phyloP scores from a whole-genome alignment of 2,329 filamentous ascomycete species.

The Sporothrix pseudoabietina region DNA sequence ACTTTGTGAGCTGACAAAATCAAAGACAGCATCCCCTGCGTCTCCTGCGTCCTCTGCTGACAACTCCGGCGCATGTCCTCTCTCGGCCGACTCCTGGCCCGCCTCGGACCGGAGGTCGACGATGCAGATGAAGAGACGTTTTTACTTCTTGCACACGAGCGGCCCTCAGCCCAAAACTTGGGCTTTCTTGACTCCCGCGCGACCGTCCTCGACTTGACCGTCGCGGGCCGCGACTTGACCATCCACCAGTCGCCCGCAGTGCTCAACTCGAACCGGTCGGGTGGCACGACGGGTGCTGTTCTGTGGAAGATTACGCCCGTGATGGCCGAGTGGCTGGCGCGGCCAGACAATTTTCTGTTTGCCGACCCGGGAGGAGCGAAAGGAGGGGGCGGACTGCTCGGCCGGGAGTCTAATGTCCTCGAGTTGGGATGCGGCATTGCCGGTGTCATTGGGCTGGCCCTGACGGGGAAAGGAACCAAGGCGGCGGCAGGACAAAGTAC shows the following conservation, averaged over 20 bases:
- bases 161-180: slow-evolving; percentile 70
- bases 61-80: slow-evolving; percentile 13
- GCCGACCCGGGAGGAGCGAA: slow-evolving; percentile 31
- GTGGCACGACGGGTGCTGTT: slow-evolving; percentile 63
- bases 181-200: slow-evolving; percentile 81
- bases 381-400: slow-evolving; percentile 44
- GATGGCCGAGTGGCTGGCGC: slow-evolving; percentile 78
- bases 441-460: slow-evolving; percentile 70
- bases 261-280: slow-evolving; percentile 72
- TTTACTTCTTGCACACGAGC: slow-evolving; percentile 75
- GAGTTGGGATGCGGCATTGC: slow-evolving; percentile 91
- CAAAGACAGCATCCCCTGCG: background rate
- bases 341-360: slow-evolving; percentile 65
- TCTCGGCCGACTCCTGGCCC: slow-evolving; percentile 24
- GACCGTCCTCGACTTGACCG: slow-evolving; percentile 60
- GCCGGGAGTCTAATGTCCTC: slow-evolving; percentile 61
- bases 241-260: slow-evolving; percentile 84
- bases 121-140: slow-evolving; percentile 73
- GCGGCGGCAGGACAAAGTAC: background rate
- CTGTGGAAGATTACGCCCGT: slow-evolving; percentile 89
- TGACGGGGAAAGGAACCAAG: slow-evolving; percentile 51
- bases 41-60: too few species aligned
- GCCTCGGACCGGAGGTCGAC: slow-evolving; percentile 49
- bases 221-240: slow-evolving; percentile 69
- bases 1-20: background rate